Base-by-base conservation (phyloP, 768 basidiomycete genomes). In the Boletus bicolor region DNA sequence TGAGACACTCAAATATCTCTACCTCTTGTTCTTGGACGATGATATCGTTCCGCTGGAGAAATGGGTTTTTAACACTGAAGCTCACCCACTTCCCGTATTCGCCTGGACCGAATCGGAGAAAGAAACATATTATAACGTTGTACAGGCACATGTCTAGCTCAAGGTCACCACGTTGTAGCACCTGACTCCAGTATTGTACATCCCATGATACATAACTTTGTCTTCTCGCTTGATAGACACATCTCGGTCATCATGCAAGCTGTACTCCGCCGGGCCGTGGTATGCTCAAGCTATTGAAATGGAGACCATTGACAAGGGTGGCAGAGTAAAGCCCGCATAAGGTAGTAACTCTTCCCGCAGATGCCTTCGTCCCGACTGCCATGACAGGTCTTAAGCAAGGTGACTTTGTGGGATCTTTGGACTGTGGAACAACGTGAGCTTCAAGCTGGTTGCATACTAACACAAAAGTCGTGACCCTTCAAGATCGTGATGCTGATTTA, bases 371-470 rank as follows among this genome's bases (percentile, higher is more conserved):
- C 41, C 26, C 4, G 26, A 45, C 55, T 8, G 36, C 28, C 55
- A 77, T 79, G 76, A 44, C 66, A 15, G 45, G 49, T 44, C 73
- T 79, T 49, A 85, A 82, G 64, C 80, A 82, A 63, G 86, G 85
- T 56, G 86, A 93, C 68, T 93, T 96, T 70, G 86, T 97, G 43
- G 94, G 92, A 53, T 91, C 92, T 48, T 78, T 97, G 56, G 94
- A 97, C 72, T 96, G 94, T 67, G 94, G 94, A 39, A 97, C 94
- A 47, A 97, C 94, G 93, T 94, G 64, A 69, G 90, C 75, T 35
- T 49, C 32, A 28, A 28, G 28, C 32, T 37, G 39, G 21, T 54
- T 24, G n/a, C 6, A 45, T 17, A 37, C 21, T 24, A 24, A 24
- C 34, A 37, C 12, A 24, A 10, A n/a, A 42, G 30, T 26, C 35